phyloP scores from a whole-genome alignment of 805 yeast species.

The Saturnispora ahearnii region DNA sequence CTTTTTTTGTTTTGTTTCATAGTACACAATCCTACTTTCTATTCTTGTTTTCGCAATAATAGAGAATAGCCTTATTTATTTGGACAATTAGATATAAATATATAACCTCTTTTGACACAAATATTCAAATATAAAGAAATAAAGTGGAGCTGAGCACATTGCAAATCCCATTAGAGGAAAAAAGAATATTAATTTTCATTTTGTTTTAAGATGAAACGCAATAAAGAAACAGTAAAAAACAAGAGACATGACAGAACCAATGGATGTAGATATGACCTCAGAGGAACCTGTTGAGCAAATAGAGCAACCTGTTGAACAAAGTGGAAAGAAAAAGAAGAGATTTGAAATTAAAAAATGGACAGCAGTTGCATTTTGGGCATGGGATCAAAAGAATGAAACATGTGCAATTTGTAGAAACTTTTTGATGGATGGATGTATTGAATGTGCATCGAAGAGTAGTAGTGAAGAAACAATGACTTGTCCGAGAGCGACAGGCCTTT shows the following conservation, averaged over 20 bases:
- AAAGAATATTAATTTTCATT: too few species aligned
- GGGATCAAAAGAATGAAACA: slow-evolving; percentile 73
- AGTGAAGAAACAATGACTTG: slow-evolving; percentile 33
- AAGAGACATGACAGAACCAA: slow-evolving; percentile 14
- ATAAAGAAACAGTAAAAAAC: background rate
- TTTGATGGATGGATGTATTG: slow-evolving; percentile 96
- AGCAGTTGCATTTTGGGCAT: slow-evolving; percentile 99
- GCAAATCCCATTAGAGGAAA: too few species aligned
- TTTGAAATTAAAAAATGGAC: slow-evolving; percentile 97
- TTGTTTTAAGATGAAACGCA: background rate
- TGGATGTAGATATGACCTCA: slow-evolving; percentile 14
- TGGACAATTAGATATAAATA: too few species aligned
- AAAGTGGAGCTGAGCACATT: too few species aligned
- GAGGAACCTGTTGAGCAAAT: background rate
- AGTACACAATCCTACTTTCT: too few species aligned
- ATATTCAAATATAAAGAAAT: too few species aligned
- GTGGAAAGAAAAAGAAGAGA: slow-evolving; percentile 44
- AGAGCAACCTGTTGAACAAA: background rate
- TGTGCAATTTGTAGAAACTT: slow-evolving; percentile 98
- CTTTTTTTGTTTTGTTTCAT: too few species aligned
- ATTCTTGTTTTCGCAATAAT: too few species aligned
- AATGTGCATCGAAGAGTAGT: slow-evolving; percentile 65
- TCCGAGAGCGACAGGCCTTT: slow-evolving; percentile 93
- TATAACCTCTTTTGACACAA: too few species aligned
- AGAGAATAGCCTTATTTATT: background rate